Base-by-base conservation (phyloP, 2,329 filamentous ascomycete species). In the Sporothrix curviconia region DNA sequence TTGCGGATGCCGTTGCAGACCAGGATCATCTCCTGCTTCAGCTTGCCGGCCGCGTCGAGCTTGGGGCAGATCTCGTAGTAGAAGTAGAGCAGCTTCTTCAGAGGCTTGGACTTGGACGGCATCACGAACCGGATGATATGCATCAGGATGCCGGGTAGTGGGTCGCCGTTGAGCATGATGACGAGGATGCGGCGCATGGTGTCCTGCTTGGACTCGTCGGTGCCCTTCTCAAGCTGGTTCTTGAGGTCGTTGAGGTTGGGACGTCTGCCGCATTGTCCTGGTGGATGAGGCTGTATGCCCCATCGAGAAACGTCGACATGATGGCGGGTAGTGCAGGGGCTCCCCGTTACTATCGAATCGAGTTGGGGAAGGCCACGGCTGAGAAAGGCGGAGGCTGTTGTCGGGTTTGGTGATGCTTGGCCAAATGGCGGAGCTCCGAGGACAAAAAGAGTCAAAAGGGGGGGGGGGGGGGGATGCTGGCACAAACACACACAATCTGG, bases 41-140 rank as follows among this genome's bases (percentile, higher is more conserved):
- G 78, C 81, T 97, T 99, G 68, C 94, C 94, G 69, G 80, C 86
- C 55, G 86, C 80, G 73, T 99, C 94, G 59, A 91, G 85, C 78
- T 99, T 99, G 40, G 92, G 94, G 72, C 94, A 97, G 71, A 97
- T 94, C 76, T 99, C 94, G 72, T 97, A 96, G 78, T 99, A 99
- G 74, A 99, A 94, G 76, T 99, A 99, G 57, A 99, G 83, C 61
- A 99, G 82, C 79, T 99, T 99, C 83, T 99, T 99, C 67, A 99
- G 79, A 42, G 87, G 79, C 78, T 99, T 99, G 74, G 89, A 90
- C 78, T 95, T 96, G 62, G 91, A 96, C 14, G 94, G 94, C 94
- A 99, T 99, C 67, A 99, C 92, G 72, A 99, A 99, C 72, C 94
- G 90, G 73, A 99, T 99, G 69, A 99, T 99, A 77, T 97, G 94